Base-by-base conservation (phyloP, 257 asterid genomes). In the Leonotis leonurus region DNA sequence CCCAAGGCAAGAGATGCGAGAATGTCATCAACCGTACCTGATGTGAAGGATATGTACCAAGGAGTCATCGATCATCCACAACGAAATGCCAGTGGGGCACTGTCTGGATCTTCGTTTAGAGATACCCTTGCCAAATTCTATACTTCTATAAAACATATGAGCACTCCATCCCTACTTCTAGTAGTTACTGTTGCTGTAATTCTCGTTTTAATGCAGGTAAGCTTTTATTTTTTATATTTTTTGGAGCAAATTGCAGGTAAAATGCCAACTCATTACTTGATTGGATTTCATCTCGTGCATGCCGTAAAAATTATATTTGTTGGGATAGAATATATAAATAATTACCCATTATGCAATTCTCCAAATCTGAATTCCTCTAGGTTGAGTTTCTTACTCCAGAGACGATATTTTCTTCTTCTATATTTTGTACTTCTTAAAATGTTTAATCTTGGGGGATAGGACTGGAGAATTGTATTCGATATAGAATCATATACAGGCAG, bases 201-300 rank as follows among this genome's bases (percentile, higher is more conserved):
- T 66, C 78, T 93, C 67, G 65, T 89, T 62, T 78, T 93, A 55
- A 93, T 89, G 99, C 97, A 93, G 96, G 99, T 93, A 80, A 55
- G 30, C 54, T 56, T n/a, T n/a, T n/a, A n/a, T n/a, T n/a, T n/a
- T n/a, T n/a, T n/a, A n/a, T n/a, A n/a, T n/a, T n/a, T n/a, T n/a
- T n/a, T n/a, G n/a, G n/a, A n/a, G n/a, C n/a, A n/a, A n/a, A n/a
- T n/a, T n/a, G n/a, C n/a, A n/a, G n/a, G n/a, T n/a, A n/a, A n/a
- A n/a, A n/a, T 56, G 26, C 64, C 22, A 21, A 36, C 18, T 44
- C n/a, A n/a, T n/a, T 44, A 14, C 51, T 22, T 50, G 8, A 29
- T 18, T 24, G 46, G 45, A 35, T 48, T 50, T 18, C 30, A 49
- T 32, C 52, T 18, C 26, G 3, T 22, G 45, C 22, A 27, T 57